Evolutionary conservation across 2,329 filamentous ascomycete species (phyloP).

Genomic region (Aspergillus fumigatus): DNA sequence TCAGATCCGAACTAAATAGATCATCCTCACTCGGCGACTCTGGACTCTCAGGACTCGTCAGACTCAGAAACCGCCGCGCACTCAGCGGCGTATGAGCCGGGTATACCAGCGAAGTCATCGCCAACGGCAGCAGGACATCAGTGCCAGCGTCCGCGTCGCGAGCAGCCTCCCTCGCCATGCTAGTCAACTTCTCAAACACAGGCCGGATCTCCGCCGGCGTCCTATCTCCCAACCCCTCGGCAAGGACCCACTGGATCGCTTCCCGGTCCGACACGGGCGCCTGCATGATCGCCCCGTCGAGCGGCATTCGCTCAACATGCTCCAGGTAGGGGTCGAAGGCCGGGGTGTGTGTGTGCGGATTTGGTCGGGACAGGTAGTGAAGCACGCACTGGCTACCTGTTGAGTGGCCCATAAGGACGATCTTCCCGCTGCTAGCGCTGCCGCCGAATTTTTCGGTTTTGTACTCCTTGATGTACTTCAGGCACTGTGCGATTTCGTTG

Average conservation of each 20-base stretch:
- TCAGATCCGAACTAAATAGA: conserved; percentile 73
- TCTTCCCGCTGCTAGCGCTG: conserved; percentile 39
- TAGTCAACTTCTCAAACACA: conserved; percentile 30
- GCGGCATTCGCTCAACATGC: conserved; percentile 42
- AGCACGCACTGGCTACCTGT: conserved; percentile 66
- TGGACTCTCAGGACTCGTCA: conserved; percentile 51
- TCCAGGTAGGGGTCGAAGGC: conserved; percentile 26
- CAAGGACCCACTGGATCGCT: conserved; percentile 44
- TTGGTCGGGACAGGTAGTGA: conserved; percentile 53
- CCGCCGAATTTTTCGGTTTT: conserved; percentile 23
- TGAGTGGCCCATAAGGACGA: conserved; percentile 64
- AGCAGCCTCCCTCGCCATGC: conserved; percentile 26
- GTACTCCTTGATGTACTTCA: conserved; percentile 47
- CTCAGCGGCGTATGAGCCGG: conserved; percentile 44
- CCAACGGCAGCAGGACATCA: conserved; percentile 28
- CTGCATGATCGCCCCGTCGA: conserved; percentile 76
- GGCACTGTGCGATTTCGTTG: conserved; percentile 48
- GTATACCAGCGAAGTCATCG: conserved; percentile 31
- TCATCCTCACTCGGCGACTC: conserved; percentile 69
- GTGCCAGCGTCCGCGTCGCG: conserved; percentile 19
- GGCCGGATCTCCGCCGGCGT: conserved; percentile 18
- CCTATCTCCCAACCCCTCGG: conserved; percentile 22
- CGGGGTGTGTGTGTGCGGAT: conserved; percentile 32
- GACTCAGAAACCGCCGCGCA: conserved; percentile 54
- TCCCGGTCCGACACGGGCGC: conserved; percentile 76